Evolutionary conservation across 2,329 filamentous ascomycete genomes (phyloP).

Genomic region (Pyricularia pennisetigena): DNA sequence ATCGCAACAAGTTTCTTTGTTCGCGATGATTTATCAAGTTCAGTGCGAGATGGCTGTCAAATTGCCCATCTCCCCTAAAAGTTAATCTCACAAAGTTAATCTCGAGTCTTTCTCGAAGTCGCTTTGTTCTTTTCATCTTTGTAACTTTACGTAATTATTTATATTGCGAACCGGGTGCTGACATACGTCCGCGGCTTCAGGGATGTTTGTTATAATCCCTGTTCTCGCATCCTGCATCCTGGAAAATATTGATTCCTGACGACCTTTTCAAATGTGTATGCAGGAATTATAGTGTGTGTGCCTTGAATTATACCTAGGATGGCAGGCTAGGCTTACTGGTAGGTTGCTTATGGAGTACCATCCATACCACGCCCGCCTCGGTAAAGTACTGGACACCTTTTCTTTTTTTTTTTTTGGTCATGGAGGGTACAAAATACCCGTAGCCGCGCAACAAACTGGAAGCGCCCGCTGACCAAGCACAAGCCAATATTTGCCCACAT

Average conservation of each 20-base stretch:
- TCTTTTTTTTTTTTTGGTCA: not conserved
- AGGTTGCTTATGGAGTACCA: not conserved
- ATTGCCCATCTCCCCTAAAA: not conserved
- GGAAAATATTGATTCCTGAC: not conserved
- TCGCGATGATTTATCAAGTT: not conserved
- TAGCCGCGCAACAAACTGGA: not conserved
- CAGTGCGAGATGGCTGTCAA: not conserved
- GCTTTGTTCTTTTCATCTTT: not conserved
- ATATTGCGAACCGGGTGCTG: not conserved
- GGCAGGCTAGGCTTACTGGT: not conserved
- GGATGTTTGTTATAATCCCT: not conserved
- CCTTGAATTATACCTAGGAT: not conserved
- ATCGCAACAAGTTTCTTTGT: not conserved
- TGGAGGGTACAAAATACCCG: not conserved
- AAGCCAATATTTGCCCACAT: constrained; percentile 3
- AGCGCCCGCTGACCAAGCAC: not conserved
- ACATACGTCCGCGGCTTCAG: not conserved
- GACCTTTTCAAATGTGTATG: not conserved
- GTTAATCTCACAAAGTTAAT: not conserved
- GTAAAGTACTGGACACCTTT: not conserved
- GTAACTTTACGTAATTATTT: no score
- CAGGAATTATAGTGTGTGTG: not conserved
- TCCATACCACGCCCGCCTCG: not conserved
- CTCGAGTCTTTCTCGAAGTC: not conserved
- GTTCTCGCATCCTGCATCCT: not conserved